Percentiles rank a stretch among this genome's conserved stretches.
phyloP scores from a whole-genome alignment of 352 stramenopile species.

The Phytophthora megakarya region DNA sequence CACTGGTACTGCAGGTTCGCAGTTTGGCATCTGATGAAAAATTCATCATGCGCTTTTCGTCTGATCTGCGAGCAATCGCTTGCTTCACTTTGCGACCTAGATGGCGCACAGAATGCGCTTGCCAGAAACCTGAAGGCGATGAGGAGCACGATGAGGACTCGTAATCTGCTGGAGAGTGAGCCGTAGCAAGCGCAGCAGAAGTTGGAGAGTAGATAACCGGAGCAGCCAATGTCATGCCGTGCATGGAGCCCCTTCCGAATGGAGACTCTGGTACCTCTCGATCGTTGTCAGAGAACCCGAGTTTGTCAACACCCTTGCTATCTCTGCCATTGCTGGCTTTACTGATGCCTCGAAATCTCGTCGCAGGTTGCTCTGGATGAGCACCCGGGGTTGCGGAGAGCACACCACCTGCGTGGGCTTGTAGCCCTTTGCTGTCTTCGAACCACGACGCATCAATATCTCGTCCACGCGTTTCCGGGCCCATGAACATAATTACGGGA shows the following conservation, averaged over 20 bases:
- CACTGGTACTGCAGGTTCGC: constrained; percentile 5
- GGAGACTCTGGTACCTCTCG: constrained; percentile 13
- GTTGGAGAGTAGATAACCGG: constrained; percentile 15
- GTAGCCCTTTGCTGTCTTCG: constrained; percentile 24
- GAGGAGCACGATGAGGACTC: constrained; percentile 24
- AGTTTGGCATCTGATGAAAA: constrained; percentile 12
- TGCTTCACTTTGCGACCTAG: constrained; percentile 28
- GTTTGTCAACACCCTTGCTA: constrained; percentile 2
- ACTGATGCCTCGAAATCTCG: constrained; percentile 13
- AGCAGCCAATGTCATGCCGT: constrained; percentile 1
- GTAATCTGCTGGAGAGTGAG: constrained; percentile 20
- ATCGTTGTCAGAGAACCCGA: constrained; percentile 10
- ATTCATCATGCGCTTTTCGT: constrained; percentile 19
- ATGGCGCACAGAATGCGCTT: constrained; percentile 33
- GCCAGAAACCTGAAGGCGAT: constrained; percentile 35
- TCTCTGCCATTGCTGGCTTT: constrained; percentile 10
- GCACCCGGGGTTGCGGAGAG: constrained; percentile 11
- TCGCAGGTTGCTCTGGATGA: neutral
- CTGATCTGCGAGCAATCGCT: constrained; percentile 8
- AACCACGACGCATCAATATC: constrained; percentile 47
- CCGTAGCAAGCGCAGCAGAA: constrained; percentile 10
- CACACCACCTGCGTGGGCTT: constrained; percentile 9
- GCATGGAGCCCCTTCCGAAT: constrained; percentile 5
- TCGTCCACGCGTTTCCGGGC: constrained; percentile 38
- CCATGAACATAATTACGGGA: constrained; percentile 37